Evolutionary conservation across 805 yeast species (phyloP), one percentile per base, ranked within the genome.

Genomic region (Spathaspora gorwiae): DNA sequence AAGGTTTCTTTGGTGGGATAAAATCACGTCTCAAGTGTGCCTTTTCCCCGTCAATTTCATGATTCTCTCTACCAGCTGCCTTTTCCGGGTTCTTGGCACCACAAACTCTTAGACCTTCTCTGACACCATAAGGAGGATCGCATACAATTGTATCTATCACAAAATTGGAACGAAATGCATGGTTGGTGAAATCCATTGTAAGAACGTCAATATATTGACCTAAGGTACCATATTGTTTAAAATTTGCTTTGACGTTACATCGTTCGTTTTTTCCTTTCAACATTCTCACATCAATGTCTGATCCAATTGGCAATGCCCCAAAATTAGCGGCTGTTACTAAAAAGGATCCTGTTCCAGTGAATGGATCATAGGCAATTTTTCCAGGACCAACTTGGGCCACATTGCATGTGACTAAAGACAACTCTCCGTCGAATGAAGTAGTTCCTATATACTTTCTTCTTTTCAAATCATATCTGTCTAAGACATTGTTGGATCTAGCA

Each of bases 61-160:
- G 70, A 37, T 78, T 66, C 57, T 88, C 95, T 54, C 87, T 79
- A 0, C 92, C 95, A 8, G 68, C 77, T 37, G 84, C 84, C 55
- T 77, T 80, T 2, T 83, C 83, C 42, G 83, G 78, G 49, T 76
- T 65, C 51, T 77, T 81, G 5, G 95, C 86, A 5, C 99, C 99
- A 45, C 95, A 80, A 0, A 90, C 96, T 61, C 89, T 90, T 44
- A 94, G 77, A 3, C 98, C 96, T 63, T 94, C 99, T 54, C 99
- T 75, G 2, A 94, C 95, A 10, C 99, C 99, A 62, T 94, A 94
- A 0, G 99, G 99, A 2, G 99, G 99, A 65, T 94, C 99, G 60
- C 97, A 90, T 1, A 92, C 79, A 5, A 94, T 92, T 1, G 87
- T 75, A 60, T 94, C 97, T 11, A 94, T 73, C 26, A 53, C 59